Percentiles rank a stretch among this genome's conserved stretches.
These are phyloP conservation scores for Scutellospora calospora DNA, from an alignment of 371 early-diverging fungal species.

Conservation along the genomic window DNA sequence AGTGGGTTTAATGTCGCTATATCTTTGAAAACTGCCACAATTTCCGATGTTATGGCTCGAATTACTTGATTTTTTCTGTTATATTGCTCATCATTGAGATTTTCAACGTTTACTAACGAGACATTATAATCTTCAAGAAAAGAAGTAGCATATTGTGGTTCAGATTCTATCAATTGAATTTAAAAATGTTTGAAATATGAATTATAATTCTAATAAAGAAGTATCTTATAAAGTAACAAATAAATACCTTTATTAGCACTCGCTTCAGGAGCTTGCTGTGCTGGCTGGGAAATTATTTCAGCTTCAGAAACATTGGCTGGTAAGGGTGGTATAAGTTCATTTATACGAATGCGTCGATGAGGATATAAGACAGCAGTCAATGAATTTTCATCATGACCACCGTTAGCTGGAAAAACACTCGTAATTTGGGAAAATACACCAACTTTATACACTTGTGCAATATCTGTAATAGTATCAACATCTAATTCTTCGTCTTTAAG, in stretches of 20 bases:
- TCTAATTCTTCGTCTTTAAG: conserved; percentile 89
- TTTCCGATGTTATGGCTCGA: conserved; percentile 95
- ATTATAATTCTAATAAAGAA: not conserved
- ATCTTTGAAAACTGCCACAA: conserved; percentile 94
- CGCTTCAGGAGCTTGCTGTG: conserved; percentile 36
- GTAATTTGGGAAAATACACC: conserved; percentile 99
- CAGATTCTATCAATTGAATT: conserved; percentile 42
- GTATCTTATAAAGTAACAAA: conserved; percentile 27
- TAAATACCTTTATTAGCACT: not conserved
- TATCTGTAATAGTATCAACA: conserved; percentile 78
- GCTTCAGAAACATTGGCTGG: conserved; percentile 47
- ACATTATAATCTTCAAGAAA: conserved; percentile 77
- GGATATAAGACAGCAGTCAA: conserved; percentile 95
- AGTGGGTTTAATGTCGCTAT: conserved; percentile 93
- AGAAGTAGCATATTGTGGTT: conserved; percentile 57
- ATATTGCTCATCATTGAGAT: conserved; percentile 84
- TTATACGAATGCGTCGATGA: conserved; percentile 89
- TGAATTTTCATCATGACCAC: conserved; percentile 78
- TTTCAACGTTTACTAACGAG: conserved; percentile 87
- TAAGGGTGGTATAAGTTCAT: conserved; percentile 65
- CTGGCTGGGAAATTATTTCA: conserved; percentile 32
- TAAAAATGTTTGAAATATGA: conserved; percentile 1
- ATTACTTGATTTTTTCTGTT: conserved; percentile 85
- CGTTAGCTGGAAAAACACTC: conserved; percentile 90
- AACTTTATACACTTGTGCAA: conserved; percentile 84